Evolutionary conservation across 2,329 filamentous ascomycete species (phyloP), one percentile per base, ranked within the genome.

Genomic region (Epichloe coenophiala): DNA sequence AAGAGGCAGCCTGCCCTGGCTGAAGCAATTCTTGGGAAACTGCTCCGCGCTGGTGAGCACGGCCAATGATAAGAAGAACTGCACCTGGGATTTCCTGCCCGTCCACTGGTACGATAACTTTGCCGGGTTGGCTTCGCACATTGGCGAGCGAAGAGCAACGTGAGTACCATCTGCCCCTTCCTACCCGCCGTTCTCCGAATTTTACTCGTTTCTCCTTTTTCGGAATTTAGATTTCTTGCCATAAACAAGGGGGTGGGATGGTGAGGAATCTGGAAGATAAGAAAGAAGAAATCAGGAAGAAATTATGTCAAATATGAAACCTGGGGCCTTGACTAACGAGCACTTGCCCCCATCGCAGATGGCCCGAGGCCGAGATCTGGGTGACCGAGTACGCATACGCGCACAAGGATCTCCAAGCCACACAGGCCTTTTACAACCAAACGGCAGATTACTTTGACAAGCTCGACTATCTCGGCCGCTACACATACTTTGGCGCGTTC

Each of bases 401-500:
- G 51, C 65, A 83, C 54, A 71, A 77, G 58, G 68, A 74, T 27
- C 71, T 88, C 15, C 53, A 62, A 1, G 65, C 72, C 0, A 83
- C 81, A 0, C 77, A 88, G 61, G 57, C 62, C 0, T 88, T 86
- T 61, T 89, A 79, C 69, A 88, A 88, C 59, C 71, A 71, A 58
- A 81, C 77, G 3, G 65, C 76, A 49, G 73, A 78, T 43, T 88
- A 81, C 63, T 77, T 91, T 54, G 86, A 91, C 50, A 60, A 59
- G 44, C 56, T 62, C 31, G 54, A 61, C 39, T 81, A 75, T 50
- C 72, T 89, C 15, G 78, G 74, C 2, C 77, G 78, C 31, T 91
- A 91, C 63, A 81, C 82, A 0, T 85, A 84, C 64, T 93, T 89
- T 59, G 86, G 85, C 44, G 76, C 83, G 8, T 91, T 91, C 62